Evolutionary conservation across 352 stramenopile genomes (phyloP).

Genomic region (Phytophthora constricta): DNA sequence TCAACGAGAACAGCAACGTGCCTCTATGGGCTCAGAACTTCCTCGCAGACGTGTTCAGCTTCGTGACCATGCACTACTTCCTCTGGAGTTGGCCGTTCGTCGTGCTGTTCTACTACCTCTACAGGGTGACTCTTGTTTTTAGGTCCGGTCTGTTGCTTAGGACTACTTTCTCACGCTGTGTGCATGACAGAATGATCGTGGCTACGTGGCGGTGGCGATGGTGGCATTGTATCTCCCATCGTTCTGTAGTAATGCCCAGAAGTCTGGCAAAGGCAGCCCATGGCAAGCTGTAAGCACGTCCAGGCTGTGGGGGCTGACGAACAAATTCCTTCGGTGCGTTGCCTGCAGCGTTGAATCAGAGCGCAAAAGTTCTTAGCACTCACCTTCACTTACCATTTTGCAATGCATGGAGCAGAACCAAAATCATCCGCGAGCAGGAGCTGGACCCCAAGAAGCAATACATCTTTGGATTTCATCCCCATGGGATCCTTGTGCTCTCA

Average conservation of each 20-base stretch:
- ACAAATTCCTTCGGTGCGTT: slow-evolving; percentile 39
- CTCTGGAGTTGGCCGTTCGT: slow-evolving; percentile 44
- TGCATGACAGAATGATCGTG: slow-evolving; percentile 35
- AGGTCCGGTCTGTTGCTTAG: background rate
- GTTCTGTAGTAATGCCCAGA: slow-evolving; percentile 52
- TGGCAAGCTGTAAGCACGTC: slow-evolving; percentile 46
- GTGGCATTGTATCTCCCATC: slow-evolving; percentile 53
- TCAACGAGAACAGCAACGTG: slow-evolving; percentile 31
- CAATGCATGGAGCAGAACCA: slow-evolving; percentile 19
- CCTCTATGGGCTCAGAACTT: slow-evolving; percentile 36
- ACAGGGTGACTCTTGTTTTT: slow-evolving; percentile 32
- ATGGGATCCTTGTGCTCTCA: slow-evolving; percentile 62
- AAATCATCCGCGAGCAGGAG: slow-evolving; percentile 48
- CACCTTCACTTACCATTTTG: too few species aligned
- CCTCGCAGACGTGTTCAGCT: slow-evolving; percentile 41
- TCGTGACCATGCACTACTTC: slow-evolving; percentile 59
- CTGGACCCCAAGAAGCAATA: slow-evolving; percentile 46
- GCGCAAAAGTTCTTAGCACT: too few species aligned
- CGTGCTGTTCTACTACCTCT: slow-evolving; percentile 43
- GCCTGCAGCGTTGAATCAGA: too few species aligned
- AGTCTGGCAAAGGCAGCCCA: slow-evolving; percentile 39
- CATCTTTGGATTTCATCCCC: slow-evolving; percentile 61
- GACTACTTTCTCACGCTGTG: too few species aligned
- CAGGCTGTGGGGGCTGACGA: slow-evolving; percentile 44
- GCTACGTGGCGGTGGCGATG: slow-evolving; percentile 40